Evolutionary conservation across 257 asterid species (phyloP).

Genomic region (Cruciata laevipes): DNA sequence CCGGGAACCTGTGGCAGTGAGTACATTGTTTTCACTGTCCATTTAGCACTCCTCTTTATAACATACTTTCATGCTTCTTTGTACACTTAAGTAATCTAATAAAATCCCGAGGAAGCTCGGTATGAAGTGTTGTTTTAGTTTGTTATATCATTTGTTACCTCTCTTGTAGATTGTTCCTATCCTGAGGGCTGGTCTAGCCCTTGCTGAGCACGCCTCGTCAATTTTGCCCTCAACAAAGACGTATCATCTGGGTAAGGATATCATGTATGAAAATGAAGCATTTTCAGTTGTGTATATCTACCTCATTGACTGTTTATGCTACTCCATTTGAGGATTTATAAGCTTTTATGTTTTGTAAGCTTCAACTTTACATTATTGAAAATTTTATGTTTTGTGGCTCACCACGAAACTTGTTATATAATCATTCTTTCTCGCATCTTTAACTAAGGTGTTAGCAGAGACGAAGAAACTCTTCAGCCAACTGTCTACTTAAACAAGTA

Average conservation of each 20-base stretch:
- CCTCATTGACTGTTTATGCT: not conserved
- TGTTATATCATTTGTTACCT: not conserved
- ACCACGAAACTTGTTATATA: constrained; percentile 11
- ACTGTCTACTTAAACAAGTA: constrained; percentile 89
- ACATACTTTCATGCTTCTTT: not conserved
- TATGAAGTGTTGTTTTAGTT: not conserved
- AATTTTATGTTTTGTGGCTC: not conserved
- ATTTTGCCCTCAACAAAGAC: constrained; percentile 76
- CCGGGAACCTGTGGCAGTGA: constrained; percentile 88
- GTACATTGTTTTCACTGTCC: constrained; percentile 21
- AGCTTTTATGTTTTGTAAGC: too few species aligned
- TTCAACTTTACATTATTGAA: too few species aligned
- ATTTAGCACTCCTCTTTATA: not conserved
- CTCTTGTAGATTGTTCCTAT: constrained; percentile 81
- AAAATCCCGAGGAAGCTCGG: not conserved
- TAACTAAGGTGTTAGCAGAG: constrained; percentile 63
- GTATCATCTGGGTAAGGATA: constrained; percentile 68
- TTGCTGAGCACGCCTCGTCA: constrained; percentile 90
- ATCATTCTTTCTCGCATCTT: constrained; percentile 18
- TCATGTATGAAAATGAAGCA: not conserved
- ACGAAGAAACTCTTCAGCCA: constrained; percentile 90
- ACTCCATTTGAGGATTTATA: not conserved
- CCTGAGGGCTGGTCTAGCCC: constrained; percentile 98
- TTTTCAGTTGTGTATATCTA: constrained; percentile 1
- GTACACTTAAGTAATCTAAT: not conserved